Percentiles rank a stretch among this genome's conserved stretches.
Evolutionary conservation across 2,329 filamentous ascomycete genomes (phyloP).

Genomic region (Sporothrix phasma): DNA sequence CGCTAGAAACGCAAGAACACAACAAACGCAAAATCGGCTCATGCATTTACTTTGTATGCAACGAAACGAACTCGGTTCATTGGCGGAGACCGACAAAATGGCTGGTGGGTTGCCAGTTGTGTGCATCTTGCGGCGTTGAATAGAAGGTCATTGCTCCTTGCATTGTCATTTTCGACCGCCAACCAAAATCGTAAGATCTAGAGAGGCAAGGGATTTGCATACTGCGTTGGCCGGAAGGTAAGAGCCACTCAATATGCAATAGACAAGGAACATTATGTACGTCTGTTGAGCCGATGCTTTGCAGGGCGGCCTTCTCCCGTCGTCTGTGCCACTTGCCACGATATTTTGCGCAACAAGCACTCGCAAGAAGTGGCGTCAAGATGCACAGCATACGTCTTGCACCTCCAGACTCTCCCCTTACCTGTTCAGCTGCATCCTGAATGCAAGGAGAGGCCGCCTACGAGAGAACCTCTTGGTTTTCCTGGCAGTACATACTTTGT

Average conservation of each 20-base stretch:
- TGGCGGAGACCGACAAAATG: background rate
- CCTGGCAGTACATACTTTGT: no score
- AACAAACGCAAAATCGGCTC: no score
- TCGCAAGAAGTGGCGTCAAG: background rate
- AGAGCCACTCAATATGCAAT: background rate
- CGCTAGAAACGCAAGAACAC: background rate
- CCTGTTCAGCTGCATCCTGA: background rate
- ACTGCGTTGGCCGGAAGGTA: background rate
- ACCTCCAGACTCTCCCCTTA: background rate
- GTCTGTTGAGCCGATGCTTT: background rate
- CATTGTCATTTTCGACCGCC: background rate
- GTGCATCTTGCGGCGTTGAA: background rate
- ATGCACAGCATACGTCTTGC: background rate
- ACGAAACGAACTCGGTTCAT: background rate
- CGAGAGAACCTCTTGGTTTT: no score
- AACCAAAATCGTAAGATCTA: background rate
- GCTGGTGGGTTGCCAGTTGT: background rate
- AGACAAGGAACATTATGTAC: background rate
- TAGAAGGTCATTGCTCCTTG: background rate
- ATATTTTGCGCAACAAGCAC: background rate
- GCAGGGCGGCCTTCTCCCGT: background rate
- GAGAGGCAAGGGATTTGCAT: background rate
- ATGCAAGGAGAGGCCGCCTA: background rate
- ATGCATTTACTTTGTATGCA: no score
- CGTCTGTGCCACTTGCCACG: background rate